Percentiles rank a stretch among this genome's conserved stretches.
Conservation (phyloP, 352 stramenopile species). For the Phytophthora cajani region DNA sequence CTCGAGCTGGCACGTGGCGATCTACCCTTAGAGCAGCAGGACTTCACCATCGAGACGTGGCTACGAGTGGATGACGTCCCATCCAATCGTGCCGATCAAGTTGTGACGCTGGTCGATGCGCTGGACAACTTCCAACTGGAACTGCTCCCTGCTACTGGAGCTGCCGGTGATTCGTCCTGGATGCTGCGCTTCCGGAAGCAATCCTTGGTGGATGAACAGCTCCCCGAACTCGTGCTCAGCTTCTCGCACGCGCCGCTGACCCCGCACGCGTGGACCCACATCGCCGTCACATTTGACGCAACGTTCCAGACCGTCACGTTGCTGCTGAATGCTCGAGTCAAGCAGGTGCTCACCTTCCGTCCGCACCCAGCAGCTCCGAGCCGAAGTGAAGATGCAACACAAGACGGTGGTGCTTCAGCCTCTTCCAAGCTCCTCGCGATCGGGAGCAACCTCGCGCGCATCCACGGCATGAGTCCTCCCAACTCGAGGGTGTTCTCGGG, state of each 20-base stretch:
- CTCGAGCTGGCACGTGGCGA: conserved; percentile 27
- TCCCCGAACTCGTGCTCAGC: conserved; percentile 28
- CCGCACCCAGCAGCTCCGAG: conserved; percentile 10
- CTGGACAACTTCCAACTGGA: conserved; percentile 45
- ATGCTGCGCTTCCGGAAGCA: conserved; percentile 39
- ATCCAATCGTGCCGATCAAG: conserved; percentile 7
- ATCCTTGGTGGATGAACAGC: conserved; percentile 31
- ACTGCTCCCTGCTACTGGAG: conserved; percentile 12
- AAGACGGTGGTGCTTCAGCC: conserved; percentile 6
- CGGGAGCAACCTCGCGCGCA: conserved; percentile 36
- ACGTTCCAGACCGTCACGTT: conserved; percentile 33
- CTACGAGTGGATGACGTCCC: conserved; percentile 36
- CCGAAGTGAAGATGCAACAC: conserved; percentile 8
- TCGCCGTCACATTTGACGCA: conserved; percentile 34
- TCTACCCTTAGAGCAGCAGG: conserved; percentile 23
- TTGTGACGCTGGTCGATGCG: conserved; percentile 42
- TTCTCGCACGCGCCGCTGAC: conserved; percentile 27
- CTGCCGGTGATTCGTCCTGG: conserved; percentile 18
- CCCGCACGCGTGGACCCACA: conserved; percentile 34
- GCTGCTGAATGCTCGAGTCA: conserved; percentile 33
- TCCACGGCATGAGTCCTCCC: conserved; percentile 11
- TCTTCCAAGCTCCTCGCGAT: conserved; percentile 35
- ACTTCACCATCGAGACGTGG: conserved; percentile 56
- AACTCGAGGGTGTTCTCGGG: conserved; percentile 30
- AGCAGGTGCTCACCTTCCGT: conserved; percentile 25